Evolutionary conservation across 306 rosid genomes (phyloP), one percentile per base, ranked within the genome.

Genomic region (Rosa rugosa): DNA sequence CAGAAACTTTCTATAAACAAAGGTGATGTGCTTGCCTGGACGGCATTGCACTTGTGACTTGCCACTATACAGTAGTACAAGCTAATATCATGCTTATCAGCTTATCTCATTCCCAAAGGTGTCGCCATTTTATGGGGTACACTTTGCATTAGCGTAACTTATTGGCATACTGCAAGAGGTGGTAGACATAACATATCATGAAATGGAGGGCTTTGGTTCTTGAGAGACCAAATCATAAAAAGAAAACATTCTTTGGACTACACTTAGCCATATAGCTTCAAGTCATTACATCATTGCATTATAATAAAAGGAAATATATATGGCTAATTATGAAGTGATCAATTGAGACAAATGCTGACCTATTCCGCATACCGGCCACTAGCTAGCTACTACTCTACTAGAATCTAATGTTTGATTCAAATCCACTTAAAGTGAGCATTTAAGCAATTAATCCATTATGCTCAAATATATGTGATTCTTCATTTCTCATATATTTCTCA

Each of bases 21-120:
- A 42, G 20, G 17, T 73, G 25, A 36, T 70, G 60, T 64, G 81
- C 69, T 64, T 73, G 78, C 42, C 81, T 76, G 81, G 81, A 81
- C 50, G 42, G 84, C 84, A 77, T 76, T 68, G 38, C 70, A 68
- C 53, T 77, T 71, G 44, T 17, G 50, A 34, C 17, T 44, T 49
- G 42, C 80, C 60, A 81, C 57, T 69, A 44, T 5, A 41, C 31
- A 69, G 31, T 14, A 12, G 22, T 10, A 64, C 42, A 47, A 71
- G 51, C 57, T 75, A 20, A 57, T 23, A 16, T 1, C 41, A 81
- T 81, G 67, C 73, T 49, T 76, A 81, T 66, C 81, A 70, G 44
- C 69, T 70, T 62, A 72, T 80, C 73, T 64, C 59, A 45, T 63
- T 45, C 62, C 4, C 5, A 76, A 75, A 75, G 70, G 45, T 75